A percentile compares a stretch with the other conserved stretches of the same genome.
Conservation (phyloP, 225 moss, liverwort and hornwort genomes). For the Lunularia cruciata region DNA sequence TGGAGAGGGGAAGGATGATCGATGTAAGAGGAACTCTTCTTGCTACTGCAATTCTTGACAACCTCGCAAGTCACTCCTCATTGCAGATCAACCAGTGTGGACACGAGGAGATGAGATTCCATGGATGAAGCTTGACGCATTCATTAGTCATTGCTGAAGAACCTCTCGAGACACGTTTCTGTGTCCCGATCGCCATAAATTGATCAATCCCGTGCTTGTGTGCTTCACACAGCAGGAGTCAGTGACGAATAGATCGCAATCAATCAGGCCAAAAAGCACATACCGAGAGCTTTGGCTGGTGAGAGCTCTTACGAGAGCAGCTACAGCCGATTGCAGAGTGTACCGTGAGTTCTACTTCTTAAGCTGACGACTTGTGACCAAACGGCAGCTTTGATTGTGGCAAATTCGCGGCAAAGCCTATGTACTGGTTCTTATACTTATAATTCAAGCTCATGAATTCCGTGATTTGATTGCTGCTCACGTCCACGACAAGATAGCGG, state of each 20-base stretch:
- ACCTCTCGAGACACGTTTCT: neutral
- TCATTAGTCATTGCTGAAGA: slow-evolving; percentile 3
- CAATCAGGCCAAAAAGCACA: neutral
- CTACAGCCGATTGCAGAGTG: neutral
- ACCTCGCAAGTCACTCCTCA: neutral
- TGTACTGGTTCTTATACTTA: neutral
- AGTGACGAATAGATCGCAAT: neutral
- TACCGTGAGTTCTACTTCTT: neutral
- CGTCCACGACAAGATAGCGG: neutral
- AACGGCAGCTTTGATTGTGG: neutral
- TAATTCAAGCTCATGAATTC: neutral
- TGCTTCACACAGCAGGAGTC: too few relatives aligned
- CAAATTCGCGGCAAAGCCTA: neutral
- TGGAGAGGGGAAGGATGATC: neutral
- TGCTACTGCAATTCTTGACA: too few relatives aligned
- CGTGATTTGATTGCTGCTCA: neutral
- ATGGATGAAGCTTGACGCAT: neutral
- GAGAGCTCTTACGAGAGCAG: neutral
- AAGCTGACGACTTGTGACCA: neutral
- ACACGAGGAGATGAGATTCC: neutral
- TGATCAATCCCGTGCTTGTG: neutral
- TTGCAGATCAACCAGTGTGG: neutral
- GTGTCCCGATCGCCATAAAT: slow-evolving; percentile 8
- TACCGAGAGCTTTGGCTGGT: neutral
- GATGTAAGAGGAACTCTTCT: neutral